phyloP scores from a whole-genome alignment of 805 yeast genomes.

The Hanseniaspora nectarophila region DNA sequence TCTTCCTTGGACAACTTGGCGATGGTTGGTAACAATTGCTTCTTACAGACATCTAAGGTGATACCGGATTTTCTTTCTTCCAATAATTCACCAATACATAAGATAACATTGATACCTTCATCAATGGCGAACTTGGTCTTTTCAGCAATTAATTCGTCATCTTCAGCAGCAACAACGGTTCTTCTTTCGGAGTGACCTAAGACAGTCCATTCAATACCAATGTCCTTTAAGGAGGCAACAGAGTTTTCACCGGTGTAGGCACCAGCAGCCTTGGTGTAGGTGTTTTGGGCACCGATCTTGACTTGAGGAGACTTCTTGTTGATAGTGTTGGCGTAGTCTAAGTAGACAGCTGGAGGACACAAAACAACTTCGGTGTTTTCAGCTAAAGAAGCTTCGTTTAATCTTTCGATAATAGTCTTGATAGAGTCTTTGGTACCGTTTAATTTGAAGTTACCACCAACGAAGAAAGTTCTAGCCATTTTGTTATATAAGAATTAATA shows the following conservation, averaged over 20 bases:
- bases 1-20: slow-evolving; percentile 39
- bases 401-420: slow-evolving; percentile 66
- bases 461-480: slow-evolving; percentile 83
- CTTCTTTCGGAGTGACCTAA: slow-evolving; percentile 99
- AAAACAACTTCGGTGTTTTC: slow-evolving; percentile 80
- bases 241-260: slow-evolving; percentile 97
- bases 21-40: slow-evolving; percentile 82
- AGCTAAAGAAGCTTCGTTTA: slow-evolving; percentile 69
- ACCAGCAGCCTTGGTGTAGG: slow-evolving; percentile 78
- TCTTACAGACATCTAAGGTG: slow-evolving; percentile 75
- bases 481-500: no score
- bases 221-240: slow-evolving; percentile 76
- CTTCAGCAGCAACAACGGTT: slow-evolving; percentile 68
- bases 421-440: slow-evolving; percentile 87
- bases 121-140: slow-evolving; percentile 92
- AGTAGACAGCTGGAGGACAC: slow-evolving; percentile 92
- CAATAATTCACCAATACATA: slow-evolving; percentile 94
- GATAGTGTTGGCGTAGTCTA: slow-evolving; percentile 57
- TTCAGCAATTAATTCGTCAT: slow-evolving; percentile 81
- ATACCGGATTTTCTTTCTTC: slow-evolving; percentile 86
- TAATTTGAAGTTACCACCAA: slow-evolving; percentile 99
- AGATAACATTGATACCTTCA: slow-evolving; percentile 76
- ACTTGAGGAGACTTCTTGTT: slow-evolving; percentile 59
- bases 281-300: slow-evolving; percentile 81
- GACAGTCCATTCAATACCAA: slow-evolving; percentile 87